Base-by-base conservation (phyloP, 2,329 filamentous ascomycete genomes). In the Neofusicoccum ribis region DNA sequence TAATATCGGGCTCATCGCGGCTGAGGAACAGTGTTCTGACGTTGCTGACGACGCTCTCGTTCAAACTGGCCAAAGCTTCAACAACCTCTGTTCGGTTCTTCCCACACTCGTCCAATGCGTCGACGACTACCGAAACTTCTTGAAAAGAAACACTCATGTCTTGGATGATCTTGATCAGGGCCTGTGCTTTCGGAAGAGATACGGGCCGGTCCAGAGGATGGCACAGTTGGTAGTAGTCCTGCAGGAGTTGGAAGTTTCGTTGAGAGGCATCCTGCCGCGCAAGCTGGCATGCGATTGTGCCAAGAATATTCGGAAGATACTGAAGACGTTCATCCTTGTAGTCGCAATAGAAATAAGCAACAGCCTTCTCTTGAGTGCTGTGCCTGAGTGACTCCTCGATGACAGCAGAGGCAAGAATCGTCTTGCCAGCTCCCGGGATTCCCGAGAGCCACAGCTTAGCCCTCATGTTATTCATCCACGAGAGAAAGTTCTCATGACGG, bases 321-420 rank as follows among this genome's bases (percentile, higher is more conserved):
- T 69, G 68, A 1, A 69, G 70, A 12, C 64, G 52, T 2, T 54
- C 4, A 27, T 72, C 65, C 43, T 72, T 73, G 64, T 75, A 76
- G 63, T 77, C 72, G 63, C 75, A 78, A 52, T 74, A 77, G 67
- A 73, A 77, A 61, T 64, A 68, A 2, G 64, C 67, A 14, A 67
- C 50, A 6, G 60, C 58, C 4, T 12, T n/a, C 9, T 23, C n/a
- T 6, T 44, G 31, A 9, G 2, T 41, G 14, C 58, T 50, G 6
- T 39, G 15, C 31, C 11, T 9, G 14, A 60, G n/a, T 7, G 17
- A 2, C 11, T 62, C 34, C 9, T 50, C 58, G 3, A 62, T 41
- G 1, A 50, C 3, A 8, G 34, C 31, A 1, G 43, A 49, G 3
- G 58, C 58, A n/a, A 62, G 20, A 7, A 62, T 20, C 1, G 58